These are phyloP conservation scores for Diaporthe citriasiana DNA, from an alignment of 2,329 filamentous ascomycete species.

Conservation along the genomic window DNA sequence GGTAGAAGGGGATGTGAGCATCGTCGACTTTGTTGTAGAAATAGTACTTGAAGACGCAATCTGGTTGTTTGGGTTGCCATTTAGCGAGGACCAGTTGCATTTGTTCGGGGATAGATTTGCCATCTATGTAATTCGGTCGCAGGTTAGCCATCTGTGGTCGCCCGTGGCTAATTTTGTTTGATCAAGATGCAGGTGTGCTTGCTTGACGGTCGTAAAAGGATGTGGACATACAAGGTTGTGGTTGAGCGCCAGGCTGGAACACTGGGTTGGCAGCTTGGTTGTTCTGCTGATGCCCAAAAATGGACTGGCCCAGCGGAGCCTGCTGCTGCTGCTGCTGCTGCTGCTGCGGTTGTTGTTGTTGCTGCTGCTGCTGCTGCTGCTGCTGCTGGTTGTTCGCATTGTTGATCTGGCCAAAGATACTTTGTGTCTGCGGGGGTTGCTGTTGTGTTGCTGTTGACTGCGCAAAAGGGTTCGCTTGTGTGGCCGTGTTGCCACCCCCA, in stretches of 20 bases:
- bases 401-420: slow-evolving; percentile 57
- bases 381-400: slow-evolving; percentile 57
- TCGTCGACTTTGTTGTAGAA: slow-evolving; percentile 90
- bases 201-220: not conserved
- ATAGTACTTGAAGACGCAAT: slow-evolving; percentile 84
- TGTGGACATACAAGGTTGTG: slow-evolving; percentile 31
- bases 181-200: not conserved
- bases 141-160: slow-evolving; percentile 31
- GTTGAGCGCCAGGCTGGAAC: slow-evolving; percentile 61
- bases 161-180: not conserved
- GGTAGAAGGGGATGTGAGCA: slow-evolving; percentile 81
- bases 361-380: slow-evolving; percentile 51
- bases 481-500: slow-evolving; percentile 42
- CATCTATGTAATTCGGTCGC: slow-evolving; percentile 58
- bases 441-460: slow-evolving; percentile 46
- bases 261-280: slow-evolving; percentile 60
- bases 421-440: slow-evolving; percentile 46
- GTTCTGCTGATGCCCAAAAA: slow-evolving; percentile 46
- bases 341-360: slow-evolving; percentile 48
- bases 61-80: slow-evolving; percentile 78
- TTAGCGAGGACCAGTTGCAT: slow-evolving; percentile 78
- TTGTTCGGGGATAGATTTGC: slow-evolving; percentile 82
- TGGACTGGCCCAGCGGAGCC: slow-evolving; percentile 48
- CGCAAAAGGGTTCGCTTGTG: slow-evolving; percentile 45
- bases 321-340: slow-evolving; percentile 55